These are phyloP conservation scores for Chlorella sorokiniana DNA, from an alignment of 139 green algal genomes.

Conservation along the genomic window DNA sequence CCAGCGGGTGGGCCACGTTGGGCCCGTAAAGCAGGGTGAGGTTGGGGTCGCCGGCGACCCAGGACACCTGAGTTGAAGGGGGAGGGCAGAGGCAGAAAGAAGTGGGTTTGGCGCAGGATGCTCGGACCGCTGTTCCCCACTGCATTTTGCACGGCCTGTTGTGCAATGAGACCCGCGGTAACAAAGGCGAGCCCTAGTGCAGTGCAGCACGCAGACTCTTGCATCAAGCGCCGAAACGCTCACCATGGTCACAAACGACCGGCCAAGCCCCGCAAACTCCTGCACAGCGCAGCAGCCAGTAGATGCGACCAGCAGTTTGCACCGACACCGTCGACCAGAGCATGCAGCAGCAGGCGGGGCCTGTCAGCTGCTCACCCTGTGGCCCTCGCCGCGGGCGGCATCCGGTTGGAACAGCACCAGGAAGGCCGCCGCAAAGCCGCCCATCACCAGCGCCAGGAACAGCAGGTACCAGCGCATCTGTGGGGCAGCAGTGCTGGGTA, in stretches of 20 bases:
- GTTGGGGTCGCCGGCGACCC: constrained; percentile 27
- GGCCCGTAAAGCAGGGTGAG: constrained; percentile 5
- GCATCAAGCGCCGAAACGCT: not conserved
- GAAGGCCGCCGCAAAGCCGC: constrained; percentile 2
- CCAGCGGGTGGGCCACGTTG: not conserved
- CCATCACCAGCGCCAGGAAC: constrained; percentile 18
- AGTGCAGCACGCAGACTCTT: not conserved
- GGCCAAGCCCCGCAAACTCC: constrained; percentile 4
- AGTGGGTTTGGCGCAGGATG: too few species aligned
- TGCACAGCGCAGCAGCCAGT: not conserved
- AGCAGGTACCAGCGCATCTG: constrained; percentile 1
- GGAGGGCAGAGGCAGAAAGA: not conserved
- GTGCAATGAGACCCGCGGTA: not conserved
- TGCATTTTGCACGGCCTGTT: not conserved
- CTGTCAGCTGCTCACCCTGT: not conserved
- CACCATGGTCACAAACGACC: constrained; percentile 5
- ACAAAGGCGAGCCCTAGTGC: not conserved
- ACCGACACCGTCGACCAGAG: not conserved
- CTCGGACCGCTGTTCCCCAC: too few species aligned
- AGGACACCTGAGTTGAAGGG: not conserved
- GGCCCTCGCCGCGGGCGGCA: not conserved
- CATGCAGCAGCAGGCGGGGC: not conserved
- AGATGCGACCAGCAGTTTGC: not conserved
- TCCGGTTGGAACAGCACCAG: constrained; percentile 14
- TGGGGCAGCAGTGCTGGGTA: not conserved